Percentiles rank a stretch among this genome's conserved stretches.
phyloP scores from a whole-genome alignment of 139 green algal genomes.

The Micromonas commoda region DNA sequence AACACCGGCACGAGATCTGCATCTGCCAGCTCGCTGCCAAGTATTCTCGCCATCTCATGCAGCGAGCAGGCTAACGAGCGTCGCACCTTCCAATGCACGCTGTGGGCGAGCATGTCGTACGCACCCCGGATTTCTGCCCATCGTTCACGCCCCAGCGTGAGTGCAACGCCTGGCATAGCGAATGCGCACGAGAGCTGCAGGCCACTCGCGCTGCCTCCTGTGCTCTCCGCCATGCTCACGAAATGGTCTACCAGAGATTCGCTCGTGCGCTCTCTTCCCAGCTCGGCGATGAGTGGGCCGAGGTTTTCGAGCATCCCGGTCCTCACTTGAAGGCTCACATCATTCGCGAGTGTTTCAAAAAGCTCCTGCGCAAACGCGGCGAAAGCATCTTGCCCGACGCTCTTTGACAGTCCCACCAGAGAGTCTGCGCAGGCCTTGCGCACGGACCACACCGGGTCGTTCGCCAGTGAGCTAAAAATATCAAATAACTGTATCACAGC shows the following conservation, averaged over 20 bases:
- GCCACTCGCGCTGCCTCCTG: background rate
- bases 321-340: conserved; percentile 15
- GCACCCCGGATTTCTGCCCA: background rate
- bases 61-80: conserved; percentile 13
- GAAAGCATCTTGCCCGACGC: background rate
- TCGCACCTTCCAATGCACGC: conserved; percentile 3
- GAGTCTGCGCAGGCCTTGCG: background rate
- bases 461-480: background rate
- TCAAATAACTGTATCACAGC: background rate
- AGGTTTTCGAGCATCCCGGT: background rate
- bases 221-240: conserved; percentile 13
- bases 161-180: background rate
- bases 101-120: background rate
- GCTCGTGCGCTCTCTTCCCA: background rate
- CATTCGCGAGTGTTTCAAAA: conserved; percentile 9
- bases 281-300: conserved; percentile 1
- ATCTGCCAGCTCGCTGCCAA: background rate
- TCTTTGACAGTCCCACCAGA: background rate
- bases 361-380: background rate
- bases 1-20: conserved; percentile 1
- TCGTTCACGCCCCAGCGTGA: background rate
- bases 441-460: background rate
- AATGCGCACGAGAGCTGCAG: conserved; percentile 5
- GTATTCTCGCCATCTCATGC: conserved; percentile 13
- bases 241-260: background rate